Evolutionary conservation across 2,329 filamentous ascomycete species (phyloP), one percentile per base, ranked within the genome.

Genomic region (Scleromitrula shiraiana): DNA sequence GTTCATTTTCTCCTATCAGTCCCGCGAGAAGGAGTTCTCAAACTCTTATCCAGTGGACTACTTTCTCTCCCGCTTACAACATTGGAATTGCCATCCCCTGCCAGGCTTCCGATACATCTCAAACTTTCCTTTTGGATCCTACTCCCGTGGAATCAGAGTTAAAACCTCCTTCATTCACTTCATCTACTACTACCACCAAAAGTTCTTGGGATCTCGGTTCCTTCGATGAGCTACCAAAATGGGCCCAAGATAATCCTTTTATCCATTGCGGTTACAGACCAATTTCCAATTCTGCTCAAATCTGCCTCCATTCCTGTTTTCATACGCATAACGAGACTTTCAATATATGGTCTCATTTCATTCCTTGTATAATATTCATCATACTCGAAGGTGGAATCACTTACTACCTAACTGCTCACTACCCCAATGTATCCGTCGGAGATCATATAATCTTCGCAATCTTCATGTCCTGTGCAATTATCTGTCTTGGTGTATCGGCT

Each of bases 261-360:
- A 68, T 73, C 45, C 59, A 60, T 22, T 58, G 61, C 6, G 69
- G 68, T 19, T 75, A 74, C 53, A 68, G 71, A 12, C 68, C 67
- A 7, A 64, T 66, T 10, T 67, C 65, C 7, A 55, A 63, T 36
- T 72, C 70, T 0, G 55, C 56, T 12, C 44, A 39, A 2, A 54
- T 50, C 7, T 74, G 65, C 51, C 56, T 73, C 44, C 46, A 55
- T 14, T 73, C 70, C 53, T 67, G 65, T 62, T 49, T 56, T 4
- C 69, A 70, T 56, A 50, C 68, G 10, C 70, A 72, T 57, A 72
- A 72, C 51, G 69, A 72, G 55, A 62, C 65, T 0, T 53, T 65
- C 55, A 72, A 71, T 51, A 70, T 72, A 39, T 70, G 65, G 53
- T 66, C 68, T 14, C 68, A 72, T 54, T 62, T 76, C 4, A 53